Base-by-base conservation (phyloP, 306 rosid species). In the Castanopsis chinensis region DNA sequence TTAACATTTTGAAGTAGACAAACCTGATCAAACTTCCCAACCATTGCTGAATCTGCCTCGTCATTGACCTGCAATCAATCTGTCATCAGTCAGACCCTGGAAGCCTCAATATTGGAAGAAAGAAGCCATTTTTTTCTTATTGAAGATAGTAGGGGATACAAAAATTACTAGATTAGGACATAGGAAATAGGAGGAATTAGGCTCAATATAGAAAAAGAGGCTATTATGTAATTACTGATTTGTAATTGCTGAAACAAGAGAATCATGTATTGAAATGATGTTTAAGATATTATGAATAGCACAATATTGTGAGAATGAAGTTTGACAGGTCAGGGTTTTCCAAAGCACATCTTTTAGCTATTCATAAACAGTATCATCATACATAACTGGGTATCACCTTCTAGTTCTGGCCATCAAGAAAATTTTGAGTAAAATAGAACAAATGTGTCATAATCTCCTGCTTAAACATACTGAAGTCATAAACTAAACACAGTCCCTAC, bases 31-130 rank as follows among this genome's bases (percentile, higher is more conserved):
- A 37, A 56, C 72, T 72, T 80, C 75, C 70, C 80, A 72, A 11
- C 70, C 61, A 19, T 55, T 33, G 86, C 81, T 65, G 89, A 87
- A 82, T 88, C 88, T 76, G 90, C 92, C 74, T 80, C 92, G 71
- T 87, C 88, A 51, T 82, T 69, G 52, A 87, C 87, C 95, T 88
- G 69, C 84, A 82, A 81, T 15, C 54, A 60, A 72, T 53, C 78
- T 25, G 23, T 69, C 73, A 76, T 80, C 74, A 82, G 19, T 60
- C 5, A 81, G 27, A 19, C 56, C 27, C 76, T 56, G 25, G 54
- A 69, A 59, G 69, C 52, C 76, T 43, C 75, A 20, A 60, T 61
- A 68, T 58, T 70, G 15, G 57, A 82, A 71, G 21, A 51, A 51
- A 21, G 21, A 76, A 49, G 8, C 30, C 45, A 54, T 41, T 41